These are phyloP conservation scores for Arthroderma sp. DNA, from an alignment of 2,329 filamentous ascomycete species.

Conservation along the genomic window DNA sequence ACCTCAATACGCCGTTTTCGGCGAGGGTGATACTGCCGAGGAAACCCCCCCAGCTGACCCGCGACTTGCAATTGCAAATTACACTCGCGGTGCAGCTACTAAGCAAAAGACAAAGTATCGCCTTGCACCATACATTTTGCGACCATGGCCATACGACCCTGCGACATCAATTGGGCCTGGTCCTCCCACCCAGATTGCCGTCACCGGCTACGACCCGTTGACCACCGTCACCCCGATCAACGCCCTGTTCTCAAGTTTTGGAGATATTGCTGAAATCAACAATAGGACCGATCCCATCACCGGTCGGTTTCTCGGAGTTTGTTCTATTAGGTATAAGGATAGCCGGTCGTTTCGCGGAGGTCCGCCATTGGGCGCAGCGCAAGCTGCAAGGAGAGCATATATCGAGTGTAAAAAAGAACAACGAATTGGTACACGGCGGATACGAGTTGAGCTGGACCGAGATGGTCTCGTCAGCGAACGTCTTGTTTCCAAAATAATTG, in stretches of 20 bases:
- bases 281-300: conserved; percentile 94
- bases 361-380: conserved; percentile 52
- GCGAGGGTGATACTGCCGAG: conserved; percentile 49
- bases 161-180: conserved; percentile 77
- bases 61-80: conserved; percentile 55
- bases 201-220: conserved; percentile 91
- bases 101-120: conserved; percentile 59
- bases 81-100: conserved; percentile 47
- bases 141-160: conserved; percentile 67
- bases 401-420: conserved; percentile 64
- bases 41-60: conserved; percentile 62
- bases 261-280: conserved; percentile 77
- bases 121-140: conserved; percentile 63
- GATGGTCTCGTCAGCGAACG: conserved; percentile 71
- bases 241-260: conserved; percentile 64
- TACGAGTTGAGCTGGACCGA: conserved; percentile 78
- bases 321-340: conserved; percentile 80
- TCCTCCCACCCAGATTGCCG: conserved; percentile 78
- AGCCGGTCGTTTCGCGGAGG: conserved; percentile 40
- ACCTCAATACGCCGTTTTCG: conserved; percentile 40
- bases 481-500: conserved; percentile 62
- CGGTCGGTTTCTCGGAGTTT: conserved; percentile 86
- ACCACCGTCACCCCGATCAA: conserved; percentile 65
- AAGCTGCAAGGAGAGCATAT: conserved; percentile 64
- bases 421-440: conserved; percentile 61